These are phyloP conservation scores for Golubevia sp. DNA, from an alignment of 1,284 basidiomycete genomes.

Conservation along the genomic window DNA sequence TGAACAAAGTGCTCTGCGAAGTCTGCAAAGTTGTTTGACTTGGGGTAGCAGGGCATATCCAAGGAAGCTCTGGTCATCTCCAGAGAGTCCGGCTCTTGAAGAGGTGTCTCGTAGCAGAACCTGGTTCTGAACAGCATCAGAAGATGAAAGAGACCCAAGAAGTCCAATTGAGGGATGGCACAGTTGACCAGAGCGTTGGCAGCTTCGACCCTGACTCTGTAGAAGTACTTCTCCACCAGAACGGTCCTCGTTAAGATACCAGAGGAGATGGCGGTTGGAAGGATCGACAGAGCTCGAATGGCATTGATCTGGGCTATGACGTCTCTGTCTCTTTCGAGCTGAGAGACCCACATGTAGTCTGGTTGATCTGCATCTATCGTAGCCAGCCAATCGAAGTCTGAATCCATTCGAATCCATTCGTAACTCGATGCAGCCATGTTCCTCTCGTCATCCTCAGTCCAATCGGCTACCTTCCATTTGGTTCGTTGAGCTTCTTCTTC, in stretches of 20 bases:
- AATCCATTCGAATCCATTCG: constrained; percentile 99
- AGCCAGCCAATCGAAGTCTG: constrained; percentile 98
- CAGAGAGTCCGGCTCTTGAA: not conserved
- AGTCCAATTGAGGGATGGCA: constrained; percentile 77
- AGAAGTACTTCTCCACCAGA: constrained; percentile 93
- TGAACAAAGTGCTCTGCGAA: constrained; percentile 91
- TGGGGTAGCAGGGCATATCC: constrained; percentile 77
- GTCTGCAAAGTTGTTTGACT: constrained; percentile 91
- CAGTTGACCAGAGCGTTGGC: constrained; percentile 85
- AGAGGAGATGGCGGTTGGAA: constrained; percentile 85
- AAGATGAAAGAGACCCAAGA: constrained; percentile 90
- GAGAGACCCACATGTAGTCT: constrained; percentile 98
- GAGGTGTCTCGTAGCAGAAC: constrained; percentile 74
- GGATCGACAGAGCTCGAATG: constrained; percentile 69
- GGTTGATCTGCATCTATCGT: constrained; percentile 89
- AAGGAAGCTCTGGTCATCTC: constrained; percentile 16
- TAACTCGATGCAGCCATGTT: constrained; percentile 83
- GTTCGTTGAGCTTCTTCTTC: constrained; percentile 65
- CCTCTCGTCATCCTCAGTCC: constrained; percentile 95
- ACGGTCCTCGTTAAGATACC: constrained; percentile 89
- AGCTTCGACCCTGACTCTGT: constrained; percentile 94
- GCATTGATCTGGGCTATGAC: constrained; percentile 74
- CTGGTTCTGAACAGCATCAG: constrained; percentile 89
- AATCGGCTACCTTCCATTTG: constrained; percentile 75
- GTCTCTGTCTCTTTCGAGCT: constrained; percentile 92